phyloP scores from a whole-genome alignment of 2,329 filamentous ascomycete species.

The Exophiala lecanii-corni region DNA sequence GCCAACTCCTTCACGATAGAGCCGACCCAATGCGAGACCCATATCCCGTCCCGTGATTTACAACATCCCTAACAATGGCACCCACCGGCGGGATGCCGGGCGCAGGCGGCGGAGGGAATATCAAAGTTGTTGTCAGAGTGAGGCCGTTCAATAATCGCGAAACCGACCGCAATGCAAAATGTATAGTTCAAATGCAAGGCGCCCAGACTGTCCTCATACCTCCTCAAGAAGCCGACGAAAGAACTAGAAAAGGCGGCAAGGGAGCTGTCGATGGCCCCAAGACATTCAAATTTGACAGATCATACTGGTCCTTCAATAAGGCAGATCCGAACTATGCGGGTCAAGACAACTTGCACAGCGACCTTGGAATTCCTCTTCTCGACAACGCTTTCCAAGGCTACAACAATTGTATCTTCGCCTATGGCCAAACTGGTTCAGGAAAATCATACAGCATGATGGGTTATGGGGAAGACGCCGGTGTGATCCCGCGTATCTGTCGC shows the following conservation, averaged over 20 bases:
- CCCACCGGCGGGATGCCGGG: conserved; percentile 38
- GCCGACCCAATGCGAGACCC: not conserved
- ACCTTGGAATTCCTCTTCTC: conserved; percentile 81
- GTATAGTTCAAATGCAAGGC: conserved; percentile 94
- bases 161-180: conserved; percentile 86
- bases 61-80: conserved; percentile 49
- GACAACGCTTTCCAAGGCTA: conserved; percentile 98
- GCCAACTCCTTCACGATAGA: too few relatives aligned
- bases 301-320: conserved; percentile 96
- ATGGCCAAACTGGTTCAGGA: conserved; percentile 95
- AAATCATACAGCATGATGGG: conserved; percentile 99
- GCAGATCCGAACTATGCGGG: conserved; percentile 77
- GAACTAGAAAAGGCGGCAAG: conserved; percentile 46
- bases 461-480: conserved; percentile 90
- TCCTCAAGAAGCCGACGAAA: conserved; percentile 58
- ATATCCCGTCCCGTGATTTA: conserved; percentile 1
- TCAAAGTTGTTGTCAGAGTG: conserved; percentile 98
- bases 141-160: conserved; percentile 96
- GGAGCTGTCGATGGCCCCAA: conserved; percentile 61
- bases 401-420: conserved; percentile 99
- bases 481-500: conserved; percentile 94
- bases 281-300: conserved; percentile 90
- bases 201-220: conserved; percentile 81
- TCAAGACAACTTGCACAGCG: conserved; percentile 81
- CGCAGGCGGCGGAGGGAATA: conserved; percentile 74